Evolutionary conservation across 495 filamentous ascomycete species (phyloP), one percentile per base, ranked within the genome.

Genomic region (Tuber magnatum): DNA sequence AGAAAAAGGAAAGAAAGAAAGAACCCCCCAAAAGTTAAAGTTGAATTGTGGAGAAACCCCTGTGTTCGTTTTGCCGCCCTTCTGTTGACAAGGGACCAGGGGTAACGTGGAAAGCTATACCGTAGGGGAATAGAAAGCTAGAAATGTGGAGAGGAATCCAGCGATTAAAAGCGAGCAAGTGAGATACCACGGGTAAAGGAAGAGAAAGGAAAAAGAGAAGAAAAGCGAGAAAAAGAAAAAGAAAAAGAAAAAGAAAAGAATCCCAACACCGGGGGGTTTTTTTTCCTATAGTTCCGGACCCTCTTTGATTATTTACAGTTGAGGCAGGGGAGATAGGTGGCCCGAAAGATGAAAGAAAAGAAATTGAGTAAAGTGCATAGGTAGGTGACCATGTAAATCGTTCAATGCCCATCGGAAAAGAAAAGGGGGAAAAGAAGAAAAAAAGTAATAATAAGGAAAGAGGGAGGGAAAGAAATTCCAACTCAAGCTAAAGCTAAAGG

Each of bases 61-160:
- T 24, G 10, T 28, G 48, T 28, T 61, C 51, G n/a, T 61, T 51
- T 48, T 24, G 46, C n/a, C 5, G 2, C 46, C 46, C 46, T 51
- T 28, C 4, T 28, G 24, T 32, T n/a, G 24, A 61, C 10, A 0
- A 28, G 24, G 51, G 24, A 61, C 10, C 1, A 28, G 24, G 51
- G 51, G n/a, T 28, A 61, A 61, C 24, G 14, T 14, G 51, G 10
- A 61, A 61, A 12, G 9, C 8, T 28, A 16, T 46, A 16, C 20
- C 16, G 20, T 5, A 3, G 51, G 80, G 76, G 76, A 81, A 80
- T 81, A 80, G 79, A 83, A 83, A 82, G 80, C 76, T 74, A 42
- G 39, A 77, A 72, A 82, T 79, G 75, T 78, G 77, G 75, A 74
- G 82, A 74, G 75, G 77, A 75, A 80, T 78, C 75, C 70, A 75